Percentiles rank a stretch among this genome's conserved stretches.
These are phyloP conservation scores for Murraya koenigii DNA, from an alignment of 345 rosid genomes.

Conservation along the genomic window DNA sequence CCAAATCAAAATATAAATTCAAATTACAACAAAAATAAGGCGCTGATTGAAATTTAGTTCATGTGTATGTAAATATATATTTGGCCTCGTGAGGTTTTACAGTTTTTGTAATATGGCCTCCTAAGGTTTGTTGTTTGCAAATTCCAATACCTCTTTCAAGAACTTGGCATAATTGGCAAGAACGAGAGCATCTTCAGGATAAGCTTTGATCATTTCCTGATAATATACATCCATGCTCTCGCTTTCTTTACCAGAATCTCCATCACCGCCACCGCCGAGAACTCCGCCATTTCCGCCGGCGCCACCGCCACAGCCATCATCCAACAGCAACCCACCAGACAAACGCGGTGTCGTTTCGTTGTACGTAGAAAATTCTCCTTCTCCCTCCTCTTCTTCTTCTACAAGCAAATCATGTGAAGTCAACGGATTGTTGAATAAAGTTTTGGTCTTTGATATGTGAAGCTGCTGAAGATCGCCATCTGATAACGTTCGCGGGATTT, in stretches of 20 bases:
- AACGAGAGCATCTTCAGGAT: conserved; percentile 45
- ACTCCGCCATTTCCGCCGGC: conserved; percentile 14
- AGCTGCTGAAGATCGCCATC: conserved; percentile 25
- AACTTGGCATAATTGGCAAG: conserved; percentile 55
- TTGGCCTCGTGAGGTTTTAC: background rate
- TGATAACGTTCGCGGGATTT: conserved; percentile 23
- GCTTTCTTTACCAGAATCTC: conserved; percentile 23
- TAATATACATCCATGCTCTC: conserved; percentile 43
- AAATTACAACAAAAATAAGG: background rate
- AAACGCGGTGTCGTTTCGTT: background rate
- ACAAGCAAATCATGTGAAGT: conserved; percentile 2
- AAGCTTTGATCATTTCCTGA: conserved; percentile 36
- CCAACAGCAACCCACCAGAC: conserved; percentile 8
- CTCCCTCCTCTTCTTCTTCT: conserved; percentile 4
- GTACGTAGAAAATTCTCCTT: conserved; percentile 4
- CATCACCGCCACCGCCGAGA: conserved; percentile 21
- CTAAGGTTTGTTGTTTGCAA: background rate
- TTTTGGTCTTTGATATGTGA: conserved; percentile 13
- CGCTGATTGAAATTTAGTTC: background rate
- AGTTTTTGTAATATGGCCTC: background rate
- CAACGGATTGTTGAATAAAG: background rate
- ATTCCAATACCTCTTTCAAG: conserved; percentile 44
- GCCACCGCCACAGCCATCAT: conserved; percentile 10
- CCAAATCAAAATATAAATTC: background rate
- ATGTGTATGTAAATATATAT: too few relatives aligned